Evolutionary conservation across 2,329 filamentous ascomycete genomes (phyloP), one percentile per base, ranked within the genome.

Genomic region (Chrysoporthe cubensis): DNA sequence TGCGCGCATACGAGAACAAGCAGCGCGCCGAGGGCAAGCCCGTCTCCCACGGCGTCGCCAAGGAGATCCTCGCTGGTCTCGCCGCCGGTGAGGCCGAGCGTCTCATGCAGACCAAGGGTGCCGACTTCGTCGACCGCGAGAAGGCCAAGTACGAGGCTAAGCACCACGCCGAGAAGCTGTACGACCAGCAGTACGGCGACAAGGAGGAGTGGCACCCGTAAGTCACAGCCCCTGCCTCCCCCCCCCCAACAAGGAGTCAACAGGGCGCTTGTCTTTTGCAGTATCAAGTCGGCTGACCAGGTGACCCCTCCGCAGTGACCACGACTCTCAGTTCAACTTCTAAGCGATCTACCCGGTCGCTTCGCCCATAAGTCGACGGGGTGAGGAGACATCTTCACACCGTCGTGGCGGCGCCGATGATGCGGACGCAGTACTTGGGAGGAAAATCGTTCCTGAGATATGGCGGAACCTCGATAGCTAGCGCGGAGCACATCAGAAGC

Each of bases 1-100:
- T 95, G 86, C 93, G 93, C 84, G 82, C 89, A 32, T 94, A 89
- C 74, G 91, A 94, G 80, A 89, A 94, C 78, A 83, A 87, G 74
- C 90, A 94, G 82, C 89, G 90, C 75, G 83, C 80, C 66, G 83
- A 92, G 77, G 91, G 89, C 88, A 81, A 93, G 83, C 77, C 85
- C 7, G 89, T 94, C 73, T 86, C 84, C 71, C 92, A 95, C 81
- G 81, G 81, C 54, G 90, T 93, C 75, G 92, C 92, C 76, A 95
- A 95, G 83, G 92, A 94, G 81, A 77, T 91, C 57, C 79, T 95
- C 43, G 90, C 86, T 18, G 91, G 89, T 68, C 82, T 94, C 66
- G 91, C 90, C 40, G 91, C 87, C 60, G 90, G 87, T 70, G 91
- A 94, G 80, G 85, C 93, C 75, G 91, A 95, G 83, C 91, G 89